These are phyloP conservation scores for Secale cereale DNA, from an alignment of 176 grass and related monocot genomes.

Conservation along the genomic window DNA sequence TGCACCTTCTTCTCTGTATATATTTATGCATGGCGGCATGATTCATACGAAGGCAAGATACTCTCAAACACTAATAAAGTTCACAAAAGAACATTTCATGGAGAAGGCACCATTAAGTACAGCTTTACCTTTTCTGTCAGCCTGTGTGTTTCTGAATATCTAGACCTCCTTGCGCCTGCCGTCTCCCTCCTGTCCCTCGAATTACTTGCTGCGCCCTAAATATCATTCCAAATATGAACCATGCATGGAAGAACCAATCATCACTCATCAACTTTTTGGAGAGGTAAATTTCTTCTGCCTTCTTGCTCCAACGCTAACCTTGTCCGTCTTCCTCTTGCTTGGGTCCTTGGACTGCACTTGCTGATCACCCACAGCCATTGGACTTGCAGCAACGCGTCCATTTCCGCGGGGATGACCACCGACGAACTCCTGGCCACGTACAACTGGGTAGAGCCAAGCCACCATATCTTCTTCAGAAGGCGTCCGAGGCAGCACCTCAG, in stretches of 20 bases:
- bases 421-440: background rate
- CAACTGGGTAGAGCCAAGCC: constrained; percentile 26
- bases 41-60: background rate
- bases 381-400: background rate
- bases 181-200: background rate
- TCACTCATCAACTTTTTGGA: too few relatives aligned
- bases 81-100: background rate
- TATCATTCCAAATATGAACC: background rate
- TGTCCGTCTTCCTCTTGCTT: background rate
- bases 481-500: background rate
- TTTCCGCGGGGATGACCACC: background rate
- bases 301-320: background rate
- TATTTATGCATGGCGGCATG: background rate
- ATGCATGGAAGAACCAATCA: too few relatives aligned
- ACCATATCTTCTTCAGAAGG: constrained; percentile 33
- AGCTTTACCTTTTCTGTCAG: background rate
- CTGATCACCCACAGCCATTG: background rate
- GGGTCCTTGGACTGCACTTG: background rate
- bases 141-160: background rate
- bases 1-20: background rate
- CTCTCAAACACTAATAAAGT: background rate
- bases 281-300: background rate
- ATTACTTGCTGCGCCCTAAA: background rate
- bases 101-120: background rate
- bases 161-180: background rate